phyloP scores from a whole-genome alignment of 495 filamentous ascomycete species.

The Penicillium verhagenii region DNA sequence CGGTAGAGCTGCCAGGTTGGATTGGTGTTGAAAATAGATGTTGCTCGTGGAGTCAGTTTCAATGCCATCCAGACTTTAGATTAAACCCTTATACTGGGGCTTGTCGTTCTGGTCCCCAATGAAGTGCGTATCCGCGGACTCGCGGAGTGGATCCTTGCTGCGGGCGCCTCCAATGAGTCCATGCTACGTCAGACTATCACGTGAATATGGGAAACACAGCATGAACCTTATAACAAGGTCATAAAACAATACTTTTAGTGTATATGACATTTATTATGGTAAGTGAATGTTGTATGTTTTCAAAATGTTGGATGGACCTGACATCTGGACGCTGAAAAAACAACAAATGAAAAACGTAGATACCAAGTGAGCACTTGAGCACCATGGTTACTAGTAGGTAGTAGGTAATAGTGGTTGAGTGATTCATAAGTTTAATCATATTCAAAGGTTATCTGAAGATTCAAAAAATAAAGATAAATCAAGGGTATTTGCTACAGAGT shows the following conservation, averaged over 20 bases:
- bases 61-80: conserved; percentile 3
- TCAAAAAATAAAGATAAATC: neutral
- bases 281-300: too few species aligned
- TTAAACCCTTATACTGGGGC: neutral
- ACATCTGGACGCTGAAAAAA: too few species aligned
- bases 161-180: neutral
- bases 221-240: too few species aligned
- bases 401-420: too few species aligned
- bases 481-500: neutral
- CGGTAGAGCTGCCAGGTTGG: neutral
- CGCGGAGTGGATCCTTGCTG: neutral
- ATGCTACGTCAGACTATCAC: conserved; percentile 1
- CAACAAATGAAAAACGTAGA: too few species aligned
- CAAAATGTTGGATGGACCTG: too few species aligned
- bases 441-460: neutral
- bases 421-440: neutral
- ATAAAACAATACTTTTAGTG: too few species aligned
- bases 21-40: neutral
- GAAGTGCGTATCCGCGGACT: neutral
- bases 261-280: too few species aligned
- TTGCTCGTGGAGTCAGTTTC: neutral
- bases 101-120: neutral
- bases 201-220: neutral
- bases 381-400: too few species aligned
- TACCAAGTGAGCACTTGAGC: too few species aligned